Evolutionary conservation across 768 basidiomycete species (phyloP).

Genomic region (Grammothele lineata): DNA sequence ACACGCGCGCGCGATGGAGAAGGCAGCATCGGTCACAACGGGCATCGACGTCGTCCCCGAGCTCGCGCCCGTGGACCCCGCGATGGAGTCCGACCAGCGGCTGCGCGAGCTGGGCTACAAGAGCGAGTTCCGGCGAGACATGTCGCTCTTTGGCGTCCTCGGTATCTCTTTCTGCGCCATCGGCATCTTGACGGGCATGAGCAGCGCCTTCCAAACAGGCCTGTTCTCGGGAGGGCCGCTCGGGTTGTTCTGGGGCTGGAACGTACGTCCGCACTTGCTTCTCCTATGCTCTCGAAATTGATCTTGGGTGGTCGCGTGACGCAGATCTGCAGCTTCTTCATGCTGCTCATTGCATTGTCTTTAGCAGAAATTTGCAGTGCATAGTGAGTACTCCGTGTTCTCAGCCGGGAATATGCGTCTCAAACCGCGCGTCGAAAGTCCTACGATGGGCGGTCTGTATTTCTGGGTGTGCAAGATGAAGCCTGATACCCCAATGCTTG

Average conservation of each 20-base stretch:
- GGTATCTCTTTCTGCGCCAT: conserved; percentile 60
- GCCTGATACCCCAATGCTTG: conserved; percentile 46
- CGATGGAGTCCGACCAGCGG: conserved; percentile 34
- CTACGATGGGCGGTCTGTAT: conserved; percentile 56
- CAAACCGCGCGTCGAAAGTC: conserved; percentile 26
- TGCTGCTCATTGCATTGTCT: conserved; percentile 53
- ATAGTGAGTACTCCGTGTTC: conserved; percentile 35
- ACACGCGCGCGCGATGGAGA: too few relatives aligned
- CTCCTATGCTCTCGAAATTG: neutral
- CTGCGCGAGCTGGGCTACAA: conserved; percentile 51
- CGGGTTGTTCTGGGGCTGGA: conserved; percentile 62
- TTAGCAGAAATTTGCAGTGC: conserved; percentile 57
- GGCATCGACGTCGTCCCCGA: too few relatives aligned
- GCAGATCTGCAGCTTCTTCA: conserved; percentile 53
- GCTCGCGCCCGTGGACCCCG: too few relatives aligned
- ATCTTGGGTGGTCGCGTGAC: neutral
- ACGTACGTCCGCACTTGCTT: conserved; percentile 31
- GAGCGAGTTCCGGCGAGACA: conserved; percentile 53
- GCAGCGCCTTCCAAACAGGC: conserved; percentile 55
- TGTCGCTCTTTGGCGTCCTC: conserved; percentile 55
- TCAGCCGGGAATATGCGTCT: too few relatives aligned
- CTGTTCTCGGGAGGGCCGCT: conserved; percentile 55
- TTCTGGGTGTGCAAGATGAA: conserved; percentile 65
- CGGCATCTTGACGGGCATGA: conserved; percentile 58
- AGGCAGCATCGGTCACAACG: too few relatives aligned